These are phyloP conservation scores for Cardamine chenopodiifolia DNA, from an alignment of 345 rosid genomes.

Conservation along the genomic window DNA sequence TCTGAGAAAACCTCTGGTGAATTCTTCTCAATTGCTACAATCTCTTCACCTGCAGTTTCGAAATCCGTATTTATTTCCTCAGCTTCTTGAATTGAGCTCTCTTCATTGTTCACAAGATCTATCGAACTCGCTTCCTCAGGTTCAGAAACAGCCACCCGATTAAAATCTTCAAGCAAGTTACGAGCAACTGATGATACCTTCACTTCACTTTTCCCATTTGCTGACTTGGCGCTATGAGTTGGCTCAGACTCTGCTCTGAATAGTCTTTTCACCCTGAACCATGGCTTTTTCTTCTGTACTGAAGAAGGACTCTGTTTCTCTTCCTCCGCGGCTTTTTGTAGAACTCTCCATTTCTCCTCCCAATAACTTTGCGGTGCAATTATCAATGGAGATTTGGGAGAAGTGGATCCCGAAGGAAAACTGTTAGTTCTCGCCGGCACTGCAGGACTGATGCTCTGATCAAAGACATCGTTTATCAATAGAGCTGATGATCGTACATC, in stretches of 20 bases:
- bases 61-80: slow-evolving; percentile 43
- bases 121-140: slow-evolving; percentile 31
- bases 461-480: slow-evolving; percentile 26
- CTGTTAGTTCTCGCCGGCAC: slow-evolving; percentile 51
- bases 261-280: slow-evolving; percentile 70
- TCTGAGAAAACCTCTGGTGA: slow-evolving; percentile 55
- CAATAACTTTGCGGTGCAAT: slow-evolving; percentile 81
- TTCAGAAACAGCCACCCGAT: slow-evolving; percentile 57
- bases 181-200: slow-evolving; percentile 58
- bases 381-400: slow-evolving; percentile 64
- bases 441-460: slow-evolving; percentile 38
- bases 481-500: slow-evolving; percentile 44
- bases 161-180: slow-evolving; percentile 75
- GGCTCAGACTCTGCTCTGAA: slow-evolving; percentile 82
- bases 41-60: slow-evolving; percentile 49
- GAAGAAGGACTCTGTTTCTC: slow-evolving; percentile 47
- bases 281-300: slow-evolving; percentile 59
- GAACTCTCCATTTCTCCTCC: slow-evolving; percentile 92
- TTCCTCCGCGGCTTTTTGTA: slow-evolving; percentile 73
- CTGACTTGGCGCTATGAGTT: slow-evolving; percentile 45
- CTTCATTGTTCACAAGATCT: slow-evolving; percentile 27
- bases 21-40: slow-evolving; percentile 58
- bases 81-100: slow-evolving; percentile 14
- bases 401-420: slow-evolving; percentile 56
- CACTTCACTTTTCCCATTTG: slow-evolving; percentile 30